Conservation (phyloP, 2,329 filamentous ascomycete genomes). For the Xenoacremonium recifei region DNA sequence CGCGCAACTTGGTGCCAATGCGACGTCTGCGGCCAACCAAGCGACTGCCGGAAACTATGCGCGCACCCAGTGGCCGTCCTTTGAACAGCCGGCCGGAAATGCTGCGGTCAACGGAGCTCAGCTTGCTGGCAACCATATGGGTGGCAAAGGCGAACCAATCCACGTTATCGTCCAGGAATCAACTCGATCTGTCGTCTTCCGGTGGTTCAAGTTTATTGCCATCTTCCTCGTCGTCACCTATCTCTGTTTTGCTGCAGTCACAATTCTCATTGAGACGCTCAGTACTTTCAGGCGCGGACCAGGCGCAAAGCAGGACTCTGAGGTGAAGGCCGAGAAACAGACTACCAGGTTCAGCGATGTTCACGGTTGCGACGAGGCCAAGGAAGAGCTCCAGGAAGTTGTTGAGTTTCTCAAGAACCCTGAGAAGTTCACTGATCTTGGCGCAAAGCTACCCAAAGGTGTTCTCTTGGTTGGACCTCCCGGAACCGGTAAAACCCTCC, state of each 20-base stretch:
- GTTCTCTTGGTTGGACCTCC: constrained; percentile 93
- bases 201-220: constrained; percentile 85
- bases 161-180: constrained; percentile 96
- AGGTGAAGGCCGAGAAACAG: constrained; percentile 91
- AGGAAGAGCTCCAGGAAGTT: constrained; percentile 94
- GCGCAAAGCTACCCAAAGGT: constrained; percentile 95
- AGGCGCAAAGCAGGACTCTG: constrained; percentile 69
- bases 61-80: constrained; percentile 27
- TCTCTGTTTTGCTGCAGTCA: constrained; percentile 73
- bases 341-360: constrained; percentile 90
- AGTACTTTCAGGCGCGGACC: constrained; percentile 74
- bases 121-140: constrained; percentile 41
- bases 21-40: constrained; percentile 23
- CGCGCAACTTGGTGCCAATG: constrained; percentile 30
- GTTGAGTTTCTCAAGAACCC: constrained; percentile 95
- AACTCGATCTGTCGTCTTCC: constrained; percentile 74
- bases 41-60: constrained; percentile 18
- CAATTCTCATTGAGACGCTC: constrained; percentile 78
- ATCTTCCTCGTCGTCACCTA: constrained; percentile 79
- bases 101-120: constrained; percentile 24
- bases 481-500: constrained; percentile 94
- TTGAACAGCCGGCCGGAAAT: constrained; percentile 28
- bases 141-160: constrained; percentile 79
- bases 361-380: constrained; percentile 96
- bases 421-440: constrained; percentile 87